These are phyloP conservation scores for Suhomyces sp. DNA, from an alignment of 805 yeast species.

Conservation along the genomic window DNA sequence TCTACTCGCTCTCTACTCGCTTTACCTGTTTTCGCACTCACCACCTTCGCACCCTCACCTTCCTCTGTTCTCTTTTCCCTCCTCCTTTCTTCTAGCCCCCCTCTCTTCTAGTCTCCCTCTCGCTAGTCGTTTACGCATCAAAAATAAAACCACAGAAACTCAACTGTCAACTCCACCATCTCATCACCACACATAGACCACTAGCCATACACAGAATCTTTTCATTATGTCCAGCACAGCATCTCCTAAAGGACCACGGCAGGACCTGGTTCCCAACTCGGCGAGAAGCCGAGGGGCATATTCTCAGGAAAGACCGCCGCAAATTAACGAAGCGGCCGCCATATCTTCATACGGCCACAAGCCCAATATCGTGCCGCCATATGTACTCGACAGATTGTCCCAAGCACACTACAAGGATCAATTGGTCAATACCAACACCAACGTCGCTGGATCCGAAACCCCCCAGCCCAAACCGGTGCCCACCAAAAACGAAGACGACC, in stretches of 20 bases:
- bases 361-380: constrained; percentile 54
- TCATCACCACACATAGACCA: not conserved
- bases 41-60: no score
- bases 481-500: constrained; percentile 24
- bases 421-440: constrained; percentile 29
- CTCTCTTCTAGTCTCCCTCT: not conserved
- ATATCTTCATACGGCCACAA: constrained; percentile 33
- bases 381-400: constrained; percentile 56
- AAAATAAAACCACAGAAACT: not conserved
- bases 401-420: constrained; percentile 41
- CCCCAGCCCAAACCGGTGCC: constrained; percentile 5
- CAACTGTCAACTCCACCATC: not conserved
- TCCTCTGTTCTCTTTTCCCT: no score
- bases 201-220: not conserved
- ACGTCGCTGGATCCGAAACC: constrained; percentile 11
- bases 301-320: not conserved
- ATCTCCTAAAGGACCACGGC: not conserved
- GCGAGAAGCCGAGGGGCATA: not conserved
- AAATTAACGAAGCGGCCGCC: constrained; percentile 10
- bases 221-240: not conserved
- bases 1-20: no score
- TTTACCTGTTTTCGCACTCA: no score
- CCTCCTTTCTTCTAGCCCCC: not conserved
- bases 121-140: not conserved
- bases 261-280: not conserved